Conservation (phyloP, 805 yeast species). For the Saccharomycopsis selenospora region DNA sequence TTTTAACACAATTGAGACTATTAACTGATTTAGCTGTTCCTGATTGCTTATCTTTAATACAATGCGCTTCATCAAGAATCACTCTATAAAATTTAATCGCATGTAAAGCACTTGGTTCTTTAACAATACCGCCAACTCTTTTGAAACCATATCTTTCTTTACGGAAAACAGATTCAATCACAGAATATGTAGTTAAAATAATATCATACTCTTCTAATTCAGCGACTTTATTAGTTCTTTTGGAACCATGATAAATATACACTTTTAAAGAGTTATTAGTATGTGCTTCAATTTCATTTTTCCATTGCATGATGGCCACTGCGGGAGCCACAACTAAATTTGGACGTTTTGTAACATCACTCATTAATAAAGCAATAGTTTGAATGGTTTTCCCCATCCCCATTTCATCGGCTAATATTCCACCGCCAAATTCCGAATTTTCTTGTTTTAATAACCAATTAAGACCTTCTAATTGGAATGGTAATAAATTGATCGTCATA, state of each 20-base stretch:
- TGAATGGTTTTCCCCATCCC: constrained; percentile 99
- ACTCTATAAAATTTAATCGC: constrained; percentile 73
- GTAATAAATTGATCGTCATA: constrained; percentile 65
- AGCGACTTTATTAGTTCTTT: constrained; percentile 49
- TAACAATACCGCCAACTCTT: constrained; percentile 60
- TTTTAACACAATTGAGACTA: constrained; percentile 55
- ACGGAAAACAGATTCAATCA: constrained; percentile 77
- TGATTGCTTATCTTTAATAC: constrained; percentile 89
- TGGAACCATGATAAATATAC: constrained; percentile 79
- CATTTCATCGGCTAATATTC: constrained; percentile 97
- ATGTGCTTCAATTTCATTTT: constrained; percentile 80
- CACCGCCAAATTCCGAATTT: constrained; percentile 71
- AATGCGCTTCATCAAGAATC: constrained; percentile 93
- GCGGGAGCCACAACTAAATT: constrained; percentile 94
- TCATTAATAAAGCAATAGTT: constrained; percentile 80
- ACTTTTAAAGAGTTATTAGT: constrained; percentile 65
- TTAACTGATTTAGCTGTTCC: constrained; percentile 93
- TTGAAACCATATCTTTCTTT: constrained; percentile 79
- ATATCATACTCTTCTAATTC: constrained; percentile 64
- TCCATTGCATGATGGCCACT: constrained; percentile 98
- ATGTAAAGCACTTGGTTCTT: constrained; percentile 73
- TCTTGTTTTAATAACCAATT: constrained; percentile 87
- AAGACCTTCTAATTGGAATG: constrained; percentile 91
- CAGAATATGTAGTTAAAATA: constrained; percentile 86
- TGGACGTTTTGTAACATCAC: constrained; percentile 60